Percentiles rank a stretch among this genome's conserved stretches.
These are phyloP conservation scores for Zymoseptoria ardabiliae DNA, from an alignment of 2,329 filamentous ascomycete genomes.

Conservation along the genomic window DNA sequence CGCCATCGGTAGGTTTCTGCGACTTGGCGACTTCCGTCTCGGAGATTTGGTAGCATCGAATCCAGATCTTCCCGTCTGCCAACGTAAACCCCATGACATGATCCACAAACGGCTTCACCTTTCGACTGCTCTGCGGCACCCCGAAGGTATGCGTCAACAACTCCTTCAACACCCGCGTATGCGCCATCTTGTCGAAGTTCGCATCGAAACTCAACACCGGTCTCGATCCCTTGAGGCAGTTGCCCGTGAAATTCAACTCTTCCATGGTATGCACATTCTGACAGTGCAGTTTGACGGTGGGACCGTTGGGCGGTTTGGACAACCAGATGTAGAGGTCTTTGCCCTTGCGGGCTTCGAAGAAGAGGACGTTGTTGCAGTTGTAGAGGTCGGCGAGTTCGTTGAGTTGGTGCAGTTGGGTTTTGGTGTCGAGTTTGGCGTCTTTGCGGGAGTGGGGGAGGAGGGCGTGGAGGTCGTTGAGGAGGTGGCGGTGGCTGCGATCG, in stretches of 20 bases:
- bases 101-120: constrained; percentile 92
- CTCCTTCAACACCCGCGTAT: constrained; percentile 79
- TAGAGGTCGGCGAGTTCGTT: constrained; percentile 73
- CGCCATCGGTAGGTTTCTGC: constrained; percentile 30
- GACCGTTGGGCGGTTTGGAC: constrained; percentile 79
- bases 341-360: constrained; percentile 90
- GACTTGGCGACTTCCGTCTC: constrained; percentile 63
- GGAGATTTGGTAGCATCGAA: constrained; percentile 86
- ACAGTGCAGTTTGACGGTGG: constrained; percentile 66
- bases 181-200: constrained; percentile 62
- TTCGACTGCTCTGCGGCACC: constrained; percentile 78
- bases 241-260: constrained; percentile 92
- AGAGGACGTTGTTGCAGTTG: constrained; percentile 90
- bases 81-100: constrained; percentile 89
- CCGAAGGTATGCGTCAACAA: constrained; percentile 85
- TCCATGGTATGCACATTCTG: constrained; percentile 86
- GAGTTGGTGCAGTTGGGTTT: constrained; percentile 73
- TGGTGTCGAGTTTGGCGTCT: constrained; percentile 94
- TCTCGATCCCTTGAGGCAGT: constrained; percentile 88
- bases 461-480: constrained; percentile 79
- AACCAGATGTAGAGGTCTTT: constrained; percentile 94
- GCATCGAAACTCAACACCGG: constrained; percentile 88
- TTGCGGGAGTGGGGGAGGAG: constrained; percentile 89
- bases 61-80: constrained; percentile 91
- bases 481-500: constrained; percentile 69